A percentile compares a stretch with the other conserved stretches of the same genome.
Conservation (phyloP, 345 rosid species). For the Corchorus capsularis region DNA sequence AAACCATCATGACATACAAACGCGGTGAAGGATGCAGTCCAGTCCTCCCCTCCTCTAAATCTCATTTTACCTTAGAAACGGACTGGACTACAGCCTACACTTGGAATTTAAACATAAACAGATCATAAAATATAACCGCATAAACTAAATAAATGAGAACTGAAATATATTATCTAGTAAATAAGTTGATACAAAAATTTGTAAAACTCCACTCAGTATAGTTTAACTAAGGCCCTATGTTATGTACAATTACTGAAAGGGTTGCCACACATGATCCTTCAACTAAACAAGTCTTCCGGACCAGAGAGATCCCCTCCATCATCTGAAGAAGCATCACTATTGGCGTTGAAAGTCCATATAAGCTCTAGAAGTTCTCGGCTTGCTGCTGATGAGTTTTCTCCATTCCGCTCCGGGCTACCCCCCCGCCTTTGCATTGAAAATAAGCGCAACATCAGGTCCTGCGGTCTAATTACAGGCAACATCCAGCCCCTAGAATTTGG, state of each 20-base stretch:
- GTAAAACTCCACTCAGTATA: not conserved
- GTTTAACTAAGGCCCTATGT: slow-evolving; percentile 9
- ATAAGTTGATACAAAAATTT: not conserved
- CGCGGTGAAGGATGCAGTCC: no score
- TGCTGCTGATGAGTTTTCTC: slow-evolving; percentile 42
- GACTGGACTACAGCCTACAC: no score
- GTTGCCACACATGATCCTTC: slow-evolving; percentile 12
- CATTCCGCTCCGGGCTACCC: slow-evolving; percentile 35
- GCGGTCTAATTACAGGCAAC: slow-evolving; percentile 42
- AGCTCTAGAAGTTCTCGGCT: slow-evolving; percentile 52
- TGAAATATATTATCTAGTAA: not conserved
- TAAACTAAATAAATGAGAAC: not conserved
- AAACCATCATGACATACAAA: no score
- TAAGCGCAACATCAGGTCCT: slow-evolving; percentile 56
- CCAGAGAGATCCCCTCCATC: slow-evolving; percentile 39
- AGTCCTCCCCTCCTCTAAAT: no score
- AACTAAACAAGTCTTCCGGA: slow-evolving; percentile 44
- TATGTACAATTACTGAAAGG: slow-evolving; percentile 36
- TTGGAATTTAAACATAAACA: no score
- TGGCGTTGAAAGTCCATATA: slow-evolving; percentile 47
- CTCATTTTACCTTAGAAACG: no score
- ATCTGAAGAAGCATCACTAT: slow-evolving; percentile 40
- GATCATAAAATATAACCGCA: not conserved
- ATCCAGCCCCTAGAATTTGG: slow-evolving; percentile 58
- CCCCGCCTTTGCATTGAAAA: slow-evolving; percentile 47